Percentiles rank a stretch among this genome's conserved stretches.
phyloP scores from a whole-genome alignment of 2,329 filamentous ascomycete species.

The Xylaria digitata region DNA sequence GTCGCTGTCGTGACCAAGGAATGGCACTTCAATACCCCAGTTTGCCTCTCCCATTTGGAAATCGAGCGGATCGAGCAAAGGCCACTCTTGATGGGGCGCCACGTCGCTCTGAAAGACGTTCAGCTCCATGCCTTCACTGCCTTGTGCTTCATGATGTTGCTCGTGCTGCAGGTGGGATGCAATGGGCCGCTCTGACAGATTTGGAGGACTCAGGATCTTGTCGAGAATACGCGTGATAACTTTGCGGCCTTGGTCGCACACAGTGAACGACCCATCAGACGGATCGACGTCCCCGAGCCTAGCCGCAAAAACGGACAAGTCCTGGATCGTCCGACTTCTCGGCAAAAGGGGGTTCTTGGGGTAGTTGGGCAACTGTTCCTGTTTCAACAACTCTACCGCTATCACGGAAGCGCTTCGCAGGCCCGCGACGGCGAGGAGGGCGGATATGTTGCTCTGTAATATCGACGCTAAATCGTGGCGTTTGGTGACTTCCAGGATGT shows the following conservation, averaged over 20 bases:
- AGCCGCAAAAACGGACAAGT: conserved; percentile 52
- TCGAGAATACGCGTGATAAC: conserved; percentile 53
- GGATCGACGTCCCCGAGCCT: conserved; percentile 50
- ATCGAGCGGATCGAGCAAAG: conserved; percentile 41
- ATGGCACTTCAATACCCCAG: conserved; percentile 46
- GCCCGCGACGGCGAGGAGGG: conserved; percentile 49
- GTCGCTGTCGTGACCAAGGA: conserved; percentile 50
- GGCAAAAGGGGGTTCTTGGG: conserved; percentile 51
- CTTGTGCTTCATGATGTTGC: conserved; percentile 31
- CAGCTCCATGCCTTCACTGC: conserved; percentile 35
- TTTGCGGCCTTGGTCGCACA: conserved; percentile 52
- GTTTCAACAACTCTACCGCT: conserved; percentile 52
- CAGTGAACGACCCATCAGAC: conserved; percentile 47
- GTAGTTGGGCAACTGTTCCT: conserved; percentile 51
- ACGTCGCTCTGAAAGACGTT: conserved; percentile 34
- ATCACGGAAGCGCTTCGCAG: conserved; percentile 52
- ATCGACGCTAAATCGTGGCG: conserved; percentile 49
- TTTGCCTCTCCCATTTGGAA: conserved; percentile 44
- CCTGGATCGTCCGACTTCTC: conserved; percentile 53
- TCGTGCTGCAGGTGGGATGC: conserved; percentile 31
- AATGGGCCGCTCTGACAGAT: conserved; percentile 31
- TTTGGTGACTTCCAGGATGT: conserved; percentile 49
- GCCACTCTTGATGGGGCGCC: conserved; percentile 37
- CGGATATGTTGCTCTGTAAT: conserved; percentile 48
- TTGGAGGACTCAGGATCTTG: conserved; percentile 49